A percentile compares a stretch with the other conserved stretches of the same genome.
phyloP scores from a whole-genome alignment of 140 eudicot species.

The Ambrosia hybrid region DNA sequence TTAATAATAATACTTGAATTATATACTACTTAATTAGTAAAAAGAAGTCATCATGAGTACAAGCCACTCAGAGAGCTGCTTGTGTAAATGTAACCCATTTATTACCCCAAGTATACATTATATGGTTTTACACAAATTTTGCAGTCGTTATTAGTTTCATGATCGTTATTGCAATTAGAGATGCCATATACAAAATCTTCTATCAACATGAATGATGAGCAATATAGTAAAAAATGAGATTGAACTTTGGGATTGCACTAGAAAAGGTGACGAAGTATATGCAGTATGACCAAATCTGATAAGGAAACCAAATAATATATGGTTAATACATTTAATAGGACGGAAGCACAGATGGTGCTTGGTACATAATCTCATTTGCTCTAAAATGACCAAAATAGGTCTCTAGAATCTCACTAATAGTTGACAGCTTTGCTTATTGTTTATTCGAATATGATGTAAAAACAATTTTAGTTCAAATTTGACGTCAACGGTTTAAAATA shows the following conservation, averaged over 20 bases:
- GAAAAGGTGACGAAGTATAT: not conserved
- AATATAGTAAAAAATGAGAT: not conserved
- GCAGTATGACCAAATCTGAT: not conserved
- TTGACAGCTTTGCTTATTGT: not conserved
- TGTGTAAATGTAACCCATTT: conserved; percentile 11
- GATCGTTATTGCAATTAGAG: not conserved
- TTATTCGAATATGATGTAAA: not conserved
- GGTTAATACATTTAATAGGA: conserved; percentile 6
- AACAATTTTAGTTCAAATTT: not conserved
- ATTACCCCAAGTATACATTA: not conserved
- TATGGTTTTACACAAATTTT: conserved; percentile 18
- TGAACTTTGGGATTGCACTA: not conserved
- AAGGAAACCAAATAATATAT: conserved; percentile 3
- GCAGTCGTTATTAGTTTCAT: conserved; percentile 9
- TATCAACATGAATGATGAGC: not conserved
- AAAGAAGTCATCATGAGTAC: too few relatives aligned
- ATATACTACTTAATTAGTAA: too few relatives aligned
- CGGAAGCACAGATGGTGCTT: not conserved
- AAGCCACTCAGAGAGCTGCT: conserved; percentile 13
- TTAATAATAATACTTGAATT: too few relatives aligned
- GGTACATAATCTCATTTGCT: not conserved
- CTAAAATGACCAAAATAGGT: conserved; percentile 1
- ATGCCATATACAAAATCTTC: not conserved
- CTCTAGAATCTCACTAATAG: not conserved
- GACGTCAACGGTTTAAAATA: not conserved